These are phyloP conservation scores for Metschnikowia baotianmanensis DNA, from an alignment of 805 yeast species.

Conservation along the genomic window DNA sequence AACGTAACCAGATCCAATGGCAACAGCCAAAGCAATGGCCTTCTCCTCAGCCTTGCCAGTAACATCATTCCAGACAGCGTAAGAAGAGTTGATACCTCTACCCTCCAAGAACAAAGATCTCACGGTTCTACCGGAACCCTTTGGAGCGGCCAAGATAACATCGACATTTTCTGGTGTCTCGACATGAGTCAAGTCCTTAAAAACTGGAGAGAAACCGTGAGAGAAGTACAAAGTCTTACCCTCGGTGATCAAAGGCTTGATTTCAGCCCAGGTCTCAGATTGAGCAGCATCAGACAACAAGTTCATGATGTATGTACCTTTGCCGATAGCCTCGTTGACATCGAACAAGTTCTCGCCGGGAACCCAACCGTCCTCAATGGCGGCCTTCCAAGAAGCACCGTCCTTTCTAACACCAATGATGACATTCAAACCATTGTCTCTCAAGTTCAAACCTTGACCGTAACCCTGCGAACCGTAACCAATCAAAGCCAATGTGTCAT, in stretches of 20 bases:
- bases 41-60: slow-evolving; percentile 99
- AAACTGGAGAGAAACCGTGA: slow-evolving; percentile 99
- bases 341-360: slow-evolving; percentile 98
- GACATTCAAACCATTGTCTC: slow-evolving; percentile 98
- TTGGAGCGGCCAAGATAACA: slow-evolving; percentile 98
- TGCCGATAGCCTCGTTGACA: slow-evolving; percentile 86
- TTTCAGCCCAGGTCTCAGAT: slow-evolving; percentile 91
- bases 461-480: slow-evolving; percentile 99
- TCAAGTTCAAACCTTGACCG: slow-evolving; percentile 99
- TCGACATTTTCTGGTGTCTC: slow-evolving; percentile 94
- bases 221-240: slow-evolving; percentile 98
- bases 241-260: slow-evolving; percentile 90
- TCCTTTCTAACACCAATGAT: slow-evolving; percentile 97
- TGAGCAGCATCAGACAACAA: slow-evolving; percentile 99
- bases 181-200: slow-evolving; percentile 95
- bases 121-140: slow-evolving; percentile 99
- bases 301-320: slow-evolving; percentile 96
- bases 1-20: slow-evolving; percentile 99
- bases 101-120: slow-evolving; percentile 99
- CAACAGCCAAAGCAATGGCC: slow-evolving; percentile 97
- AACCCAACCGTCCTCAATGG: slow-evolving; percentile 99
- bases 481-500: slow-evolving; percentile 94
- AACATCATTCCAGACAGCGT: slow-evolving; percentile 99
- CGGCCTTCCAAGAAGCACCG: slow-evolving; percentile 99
- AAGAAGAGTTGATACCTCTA: slow-evolving; percentile 99